Evolutionary conservation across 2,329 filamentous ascomycete genomes (phyloP).

Genomic region (Shiraia bambusicola): DNA sequence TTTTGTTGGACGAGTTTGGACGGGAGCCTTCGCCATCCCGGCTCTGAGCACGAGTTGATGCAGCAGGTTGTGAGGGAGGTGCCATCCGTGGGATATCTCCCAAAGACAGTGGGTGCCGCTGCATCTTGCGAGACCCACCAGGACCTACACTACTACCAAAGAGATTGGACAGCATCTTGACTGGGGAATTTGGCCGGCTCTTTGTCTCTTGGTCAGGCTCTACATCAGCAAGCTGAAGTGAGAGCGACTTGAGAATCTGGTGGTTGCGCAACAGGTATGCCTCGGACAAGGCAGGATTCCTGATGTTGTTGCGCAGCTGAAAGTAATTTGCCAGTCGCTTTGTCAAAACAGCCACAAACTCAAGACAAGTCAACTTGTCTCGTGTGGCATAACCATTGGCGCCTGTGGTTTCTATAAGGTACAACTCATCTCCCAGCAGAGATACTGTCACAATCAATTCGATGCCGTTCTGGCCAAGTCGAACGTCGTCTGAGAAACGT

Average conservation of each 20-base stretch:
- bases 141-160: slow-evolving; percentile 62
- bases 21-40: slow-evolving; percentile 38
- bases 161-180: slow-evolving; percentile 85
- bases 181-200: slow-evolving; percentile 79
- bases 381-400: slow-evolving; percentile 70
- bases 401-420: slow-evolving; percentile 61
- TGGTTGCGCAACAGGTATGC: slow-evolving; percentile 76
- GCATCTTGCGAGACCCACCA: slow-evolving; percentile 35
- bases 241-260: slow-evolving; percentile 71
- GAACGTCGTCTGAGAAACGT: slow-evolving; percentile 58
- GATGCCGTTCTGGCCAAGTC: slow-evolving; percentile 57
- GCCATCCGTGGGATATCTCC: slow-evolving; percentile 41
- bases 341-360: slow-evolving; percentile 74
- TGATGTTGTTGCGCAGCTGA: slow-evolving; percentile 67
- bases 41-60: slow-evolving; percentile 38
- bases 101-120: slow-evolving; percentile 37
- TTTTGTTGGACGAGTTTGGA: slow-evolving; percentile 38
- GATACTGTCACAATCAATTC: slow-evolving; percentile 69
- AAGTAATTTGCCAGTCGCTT: slow-evolving; percentile 73
- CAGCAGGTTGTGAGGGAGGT: slow-evolving; percentile 37
- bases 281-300: slow-evolving; percentile 64
- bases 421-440: slow-evolving; percentile 56
- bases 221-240: slow-evolving; percentile 62
- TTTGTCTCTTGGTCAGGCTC: slow-evolving; percentile 54
- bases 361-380: slow-evolving; percentile 71